Conservation (phyloP, 768 basidiomycete species). For the Asterophora parasitica region DNA sequence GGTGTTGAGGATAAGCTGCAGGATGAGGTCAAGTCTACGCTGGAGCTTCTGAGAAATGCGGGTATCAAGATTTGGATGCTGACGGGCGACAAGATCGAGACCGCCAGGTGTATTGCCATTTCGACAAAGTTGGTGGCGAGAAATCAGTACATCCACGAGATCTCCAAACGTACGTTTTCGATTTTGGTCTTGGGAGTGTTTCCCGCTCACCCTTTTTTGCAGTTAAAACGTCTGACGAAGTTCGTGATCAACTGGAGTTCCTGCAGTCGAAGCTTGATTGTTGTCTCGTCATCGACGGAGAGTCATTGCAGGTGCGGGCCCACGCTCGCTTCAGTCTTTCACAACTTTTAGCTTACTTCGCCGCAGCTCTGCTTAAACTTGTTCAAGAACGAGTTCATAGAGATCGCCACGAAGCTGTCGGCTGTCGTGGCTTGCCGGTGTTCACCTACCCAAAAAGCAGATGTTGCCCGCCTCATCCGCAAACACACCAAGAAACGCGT, state of each 20-base stretch:
- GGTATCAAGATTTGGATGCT: slow-evolving; percentile 99
- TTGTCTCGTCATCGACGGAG: slow-evolving; percentile 97
- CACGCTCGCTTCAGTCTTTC: background rate
- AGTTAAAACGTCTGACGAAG: slow-evolving; percentile 86
- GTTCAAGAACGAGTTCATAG: slow-evolving; percentile 93
- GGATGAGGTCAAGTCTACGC: slow-evolving; percentile 90
- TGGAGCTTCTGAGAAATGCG: slow-evolving; percentile 91
- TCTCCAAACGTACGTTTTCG: slow-evolving; percentile 69
- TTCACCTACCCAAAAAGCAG: slow-evolving; percentile 98
- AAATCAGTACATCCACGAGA: slow-evolving; percentile 96
- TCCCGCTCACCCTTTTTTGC: slow-evolving; percentile 4
- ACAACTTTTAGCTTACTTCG: background rate
- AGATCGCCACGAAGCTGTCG: slow-evolving; percentile 92
- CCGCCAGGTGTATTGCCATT: slow-evolving; percentile 96
- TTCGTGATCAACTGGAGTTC: slow-evolving; percentile 86
- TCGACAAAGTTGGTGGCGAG: slow-evolving; percentile 94
- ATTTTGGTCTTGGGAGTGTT: background rate
- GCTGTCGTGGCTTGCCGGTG: slow-evolving; percentile 97
- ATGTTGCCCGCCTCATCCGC: slow-evolving; percentile 91
- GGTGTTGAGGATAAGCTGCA: slow-evolving; percentile 99
- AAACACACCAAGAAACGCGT: slow-evolving; percentile 90
- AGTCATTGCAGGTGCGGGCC: slow-evolving; percentile 79
- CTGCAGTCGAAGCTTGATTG: slow-evolving; percentile 93
- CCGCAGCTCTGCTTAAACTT: slow-evolving; percentile 80
- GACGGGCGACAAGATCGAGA: slow-evolving; percentile 99